Evolutionary conservation across 345 rosid genomes (phyloP).

Genomic region (Rubroshorea leprosula): DNA sequence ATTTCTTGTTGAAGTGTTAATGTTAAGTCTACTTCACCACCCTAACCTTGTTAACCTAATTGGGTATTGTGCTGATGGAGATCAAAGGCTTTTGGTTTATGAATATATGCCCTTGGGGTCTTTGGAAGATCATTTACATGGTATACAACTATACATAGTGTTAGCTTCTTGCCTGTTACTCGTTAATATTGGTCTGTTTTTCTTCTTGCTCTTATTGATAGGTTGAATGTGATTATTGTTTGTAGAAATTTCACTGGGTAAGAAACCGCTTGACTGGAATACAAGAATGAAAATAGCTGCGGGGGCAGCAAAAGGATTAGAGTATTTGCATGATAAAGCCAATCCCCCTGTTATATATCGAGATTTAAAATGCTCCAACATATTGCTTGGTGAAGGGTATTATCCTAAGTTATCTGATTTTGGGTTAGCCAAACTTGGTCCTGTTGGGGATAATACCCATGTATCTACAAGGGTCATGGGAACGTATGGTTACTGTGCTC

Average conservation of each 20-base stretch:
- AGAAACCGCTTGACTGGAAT: constrained; percentile 70
- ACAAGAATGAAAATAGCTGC: constrained; percentile 91
- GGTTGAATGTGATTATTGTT: constrained; percentile 1
- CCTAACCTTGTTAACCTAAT: constrained; percentile 78
- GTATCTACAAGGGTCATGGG: constrained; percentile 96
- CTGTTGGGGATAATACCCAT: constrained; percentile 85
- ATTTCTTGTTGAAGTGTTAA: constrained; percentile 83
- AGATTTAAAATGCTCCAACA: constrained; percentile 81
- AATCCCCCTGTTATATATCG: constrained; percentile 82
- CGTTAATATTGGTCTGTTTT: neutral
- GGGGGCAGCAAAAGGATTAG: constrained; percentile 84
- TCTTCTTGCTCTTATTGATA: neutral
- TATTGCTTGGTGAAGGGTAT: constrained; percentile 66
- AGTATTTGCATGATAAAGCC: constrained; percentile 73
- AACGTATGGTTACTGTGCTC: constrained; percentile 89
- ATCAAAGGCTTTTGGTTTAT: constrained; percentile 86
- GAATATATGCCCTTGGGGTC: constrained; percentile 89
- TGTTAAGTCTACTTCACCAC: constrained; percentile 86
- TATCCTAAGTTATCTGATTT: constrained; percentile 88
- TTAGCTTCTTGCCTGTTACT: neutral
- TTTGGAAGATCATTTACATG: constrained; percentile 79
- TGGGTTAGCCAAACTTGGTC: constrained; percentile 89
- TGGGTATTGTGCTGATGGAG: constrained; percentile 93
- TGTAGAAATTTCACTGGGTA: constrained; percentile 60
- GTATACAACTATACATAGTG: constrained; percentile 35